Evolutionary conservation across 139 green algal genomes (phyloP).

Genomic region (Chlamydomonas sphaeroides): DNA sequence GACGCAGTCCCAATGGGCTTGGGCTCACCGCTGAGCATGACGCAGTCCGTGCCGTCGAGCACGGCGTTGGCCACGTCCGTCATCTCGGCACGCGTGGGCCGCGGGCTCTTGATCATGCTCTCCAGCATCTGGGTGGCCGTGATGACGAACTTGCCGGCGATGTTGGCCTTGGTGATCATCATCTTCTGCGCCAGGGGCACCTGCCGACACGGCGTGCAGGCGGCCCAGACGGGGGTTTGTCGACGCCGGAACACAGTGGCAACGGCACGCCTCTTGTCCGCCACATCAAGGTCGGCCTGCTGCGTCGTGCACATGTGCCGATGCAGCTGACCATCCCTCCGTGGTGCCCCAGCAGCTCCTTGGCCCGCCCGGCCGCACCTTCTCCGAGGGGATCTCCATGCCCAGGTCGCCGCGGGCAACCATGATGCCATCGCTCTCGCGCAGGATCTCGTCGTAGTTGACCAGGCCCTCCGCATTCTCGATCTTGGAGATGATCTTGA

Average conservation of each 20-base stretch:
- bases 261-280: too few species aligned
- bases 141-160: slow-evolving; percentile 69
- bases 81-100: slow-evolving; percentile 78
- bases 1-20: too few species aligned
- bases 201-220: not conserved
- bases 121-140: slow-evolving; percentile 61
- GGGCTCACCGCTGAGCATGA: slow-evolving; percentile 77
- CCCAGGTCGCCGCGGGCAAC: slow-evolving; percentile 71
- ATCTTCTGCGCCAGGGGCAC: slow-evolving; percentile 71
- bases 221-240: not conserved
- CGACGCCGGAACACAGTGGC: too few species aligned
- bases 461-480: slow-evolving; percentile 60
- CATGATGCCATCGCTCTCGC: slow-evolving; percentile 75
- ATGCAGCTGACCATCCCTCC: too few species aligned
- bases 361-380: slow-evolving; percentile 40
- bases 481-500: slow-evolving; percentile 76
- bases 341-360: too few species aligned
- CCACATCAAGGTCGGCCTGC: too few species aligned
- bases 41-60: slow-evolving; percentile 78
- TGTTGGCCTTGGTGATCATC: slow-evolving; percentile 77
- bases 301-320: too few species aligned
- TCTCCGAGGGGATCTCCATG: slow-evolving; percentile 75
- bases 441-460: slow-evolving; percentile 66
- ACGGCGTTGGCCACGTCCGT: slow-evolving; percentile 87
- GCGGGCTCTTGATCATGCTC: slow-evolving; percentile 68